A percentile compares a stretch with the other conserved stretches of the same genome.
Conservation (phyloP, 768 basidiomycete genomes). For the Pleurotus citrinopileatus region DNA sequence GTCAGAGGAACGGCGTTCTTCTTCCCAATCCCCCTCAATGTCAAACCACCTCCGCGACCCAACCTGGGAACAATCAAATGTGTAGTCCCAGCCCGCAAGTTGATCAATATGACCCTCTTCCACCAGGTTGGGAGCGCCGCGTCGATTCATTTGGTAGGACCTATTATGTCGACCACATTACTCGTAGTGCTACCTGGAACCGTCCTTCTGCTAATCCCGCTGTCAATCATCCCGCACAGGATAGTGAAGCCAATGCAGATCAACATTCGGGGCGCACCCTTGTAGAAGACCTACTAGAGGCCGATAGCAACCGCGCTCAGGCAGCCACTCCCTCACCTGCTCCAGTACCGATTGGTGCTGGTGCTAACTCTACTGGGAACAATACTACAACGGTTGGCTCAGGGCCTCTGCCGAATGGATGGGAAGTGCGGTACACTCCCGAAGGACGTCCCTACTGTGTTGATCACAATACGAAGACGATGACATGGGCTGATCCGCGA, state of each 20-base stretch:
- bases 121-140: slow-evolving; percentile 93
- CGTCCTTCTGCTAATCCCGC: slow-evolving; percentile 78
- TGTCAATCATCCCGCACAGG: slow-evolving; percentile 67
- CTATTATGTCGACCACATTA: slow-evolving; percentile 99
- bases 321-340: slow-evolving; percentile 30
- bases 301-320: slow-evolving; percentile 40
- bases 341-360: slow-evolving; percentile 28
- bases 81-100: slow-evolving; percentile 93
- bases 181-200: slow-evolving; percentile 97
- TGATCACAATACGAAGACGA: slow-evolving; percentile 98
- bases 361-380: slow-evolving; percentile 38
- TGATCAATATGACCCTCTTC: slow-evolving; percentile 91
- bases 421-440: slow-evolving; percentile 98
- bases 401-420: slow-evolving; percentile 91
- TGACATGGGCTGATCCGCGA: slow-evolving; percentile 99
- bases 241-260: slow-evolving; percentile 78
- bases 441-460: slow-evolving; percentile 99
- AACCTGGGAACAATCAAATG: slow-evolving; percentile 50
- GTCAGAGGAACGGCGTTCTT: no score
- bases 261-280: slow-evolving; percentile 83
- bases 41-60: slow-evolving; percentile 34
- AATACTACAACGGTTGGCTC: slow-evolving; percentile 67
- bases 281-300: slow-evolving; percentile 83
- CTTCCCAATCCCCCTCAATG: slow-evolving; percentile 13
- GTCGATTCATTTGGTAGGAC: slow-evolving; percentile 94